phyloP scores from a whole-genome alignment of 768 basidiomycete species.

The Omphalotus guepiniiformis region DNA sequence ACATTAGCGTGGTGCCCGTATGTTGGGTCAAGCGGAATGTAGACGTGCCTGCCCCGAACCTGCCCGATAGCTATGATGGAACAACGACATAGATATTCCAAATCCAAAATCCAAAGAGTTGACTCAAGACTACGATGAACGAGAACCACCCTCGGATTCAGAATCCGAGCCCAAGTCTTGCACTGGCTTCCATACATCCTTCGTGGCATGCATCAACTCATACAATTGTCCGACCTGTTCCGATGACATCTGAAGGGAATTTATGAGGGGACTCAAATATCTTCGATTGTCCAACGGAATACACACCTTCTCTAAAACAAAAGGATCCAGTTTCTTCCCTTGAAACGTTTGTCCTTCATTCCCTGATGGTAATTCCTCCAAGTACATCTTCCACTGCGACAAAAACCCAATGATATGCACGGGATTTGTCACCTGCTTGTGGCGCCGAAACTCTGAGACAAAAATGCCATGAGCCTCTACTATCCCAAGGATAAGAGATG shows the following conservation, averaged over 20 bases:
- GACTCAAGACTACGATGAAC: background rate
- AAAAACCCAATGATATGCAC: slow-evolving; percentile 92
- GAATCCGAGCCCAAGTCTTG: slow-evolving; percentile 19
- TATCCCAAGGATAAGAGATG: background rate
- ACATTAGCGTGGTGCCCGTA: background rate
- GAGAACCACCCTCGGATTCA: background rate
- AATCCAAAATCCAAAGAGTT: background rate
- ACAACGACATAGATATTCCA: background rate
- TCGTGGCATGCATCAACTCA: slow-evolving; percentile 90
- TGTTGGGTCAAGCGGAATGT: background rate
- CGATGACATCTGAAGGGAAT: slow-evolving; percentile 62
- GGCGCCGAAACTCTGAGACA: slow-evolving; percentile 79
- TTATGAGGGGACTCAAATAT: background rate
- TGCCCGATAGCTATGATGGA: background rate
- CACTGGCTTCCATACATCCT: slow-evolving; percentile 77
- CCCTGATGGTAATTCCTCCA: slow-evolving; percentile 62
- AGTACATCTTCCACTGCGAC: slow-evolving; percentile 92
- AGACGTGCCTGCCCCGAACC: background rate
- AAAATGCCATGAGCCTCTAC: background rate
- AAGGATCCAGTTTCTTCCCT: slow-evolving; percentile 68
- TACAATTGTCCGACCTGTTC: slow-evolving; percentile 94
- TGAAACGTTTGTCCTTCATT: slow-evolving; percentile 42
- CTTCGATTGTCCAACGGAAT: too few species aligned
- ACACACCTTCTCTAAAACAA: slow-evolving; percentile 70
- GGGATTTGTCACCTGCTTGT: slow-evolving; percentile 76